These are phyloP conservation scores for Lepidium sativum DNA, from an alignment of 345 rosid species.

Conservation along the genomic window DNA sequence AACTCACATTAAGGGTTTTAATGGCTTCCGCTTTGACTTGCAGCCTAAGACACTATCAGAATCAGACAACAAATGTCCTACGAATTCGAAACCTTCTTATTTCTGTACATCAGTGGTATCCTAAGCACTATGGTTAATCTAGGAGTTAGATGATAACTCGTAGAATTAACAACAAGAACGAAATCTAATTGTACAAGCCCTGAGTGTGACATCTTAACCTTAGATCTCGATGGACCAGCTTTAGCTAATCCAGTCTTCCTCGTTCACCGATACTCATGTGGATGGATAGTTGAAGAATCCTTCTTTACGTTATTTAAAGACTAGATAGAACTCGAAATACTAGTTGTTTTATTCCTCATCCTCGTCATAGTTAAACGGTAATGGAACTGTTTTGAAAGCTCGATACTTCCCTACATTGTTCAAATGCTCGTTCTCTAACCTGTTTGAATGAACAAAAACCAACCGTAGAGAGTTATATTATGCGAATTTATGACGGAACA, in stretches of 20 bases:
- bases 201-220: background rate
- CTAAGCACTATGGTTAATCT: constrained; percentile 1
- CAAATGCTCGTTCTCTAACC: constrained; percentile 72
- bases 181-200: background rate
- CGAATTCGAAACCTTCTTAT: no score
- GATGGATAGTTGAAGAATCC: background rate
- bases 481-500: background rate
- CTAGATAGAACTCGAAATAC: background rate
- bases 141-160: background rate
- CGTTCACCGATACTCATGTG: background rate
- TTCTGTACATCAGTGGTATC: background rate
- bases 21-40: no score
- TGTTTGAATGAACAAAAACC: constrained; percentile 18
- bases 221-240: background rate
- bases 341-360: constrained; percentile 48
- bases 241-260: background rate
- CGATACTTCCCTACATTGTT: constrained; percentile 59
- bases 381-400: constrained; percentile 70
- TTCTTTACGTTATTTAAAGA: background rate
- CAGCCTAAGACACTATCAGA: no score
- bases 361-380: constrained; percentile 57
- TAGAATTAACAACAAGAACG: constrained; percentile 3
- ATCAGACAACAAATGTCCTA: no score
- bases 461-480: background rate
- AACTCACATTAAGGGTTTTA: no score